Evolutionary conservation across 2,329 filamentous ascomycete genomes (phyloP), one percentile per base, ranked within the genome.

Genomic region (Xylaria sp.): DNA sequence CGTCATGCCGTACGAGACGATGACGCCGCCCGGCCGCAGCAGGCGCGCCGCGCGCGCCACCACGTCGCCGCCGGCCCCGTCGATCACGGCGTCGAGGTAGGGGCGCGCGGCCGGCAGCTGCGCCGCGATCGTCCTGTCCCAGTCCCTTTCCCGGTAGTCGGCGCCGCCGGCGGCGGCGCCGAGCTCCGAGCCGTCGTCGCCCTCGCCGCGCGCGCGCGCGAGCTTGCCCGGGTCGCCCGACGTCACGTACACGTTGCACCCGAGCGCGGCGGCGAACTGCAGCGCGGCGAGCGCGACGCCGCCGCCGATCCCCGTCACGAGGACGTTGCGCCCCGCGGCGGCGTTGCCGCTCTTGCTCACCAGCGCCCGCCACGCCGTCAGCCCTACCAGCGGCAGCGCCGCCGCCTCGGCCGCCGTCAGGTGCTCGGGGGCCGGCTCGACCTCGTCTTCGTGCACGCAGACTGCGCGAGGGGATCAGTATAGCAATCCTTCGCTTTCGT

Each of bases 1-100:
- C 0, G 93, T 97, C 93, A 97, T 97, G 56, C 94, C 93, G 70
- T 97, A 97, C 62, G 87, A 79, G 1, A 87, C 83, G 54, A 97
- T 87, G n/a, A 93, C 80, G 50, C 92, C 94, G 5, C 94, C 93
- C 1, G 82, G 73, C 82, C 91, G 92, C 48, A 97, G 76, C 48
- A 96, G 67, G 67, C 78, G 85, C 43, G 79, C 82, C 69, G 86
- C 88, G 37, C 79, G 53, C 16, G 48, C 76, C n/a, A 96, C 82
- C 40, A 96, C 79, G 72, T 95, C 88, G 1, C 91, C 92, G 2
- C 93, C 93, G 0, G 93, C 92, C 1, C 94, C 93, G 73, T 97
- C 94, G 62, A 97, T 82, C 44, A 97, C 87, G 18, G 89, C 87
- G 73, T 97, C 94, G 6, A 94, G 67, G 59, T 80, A 90, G 48